Base-by-base conservation (phyloP, 495 filamentous ascomycete genomes). In the Penicillium angulare region DNA sequence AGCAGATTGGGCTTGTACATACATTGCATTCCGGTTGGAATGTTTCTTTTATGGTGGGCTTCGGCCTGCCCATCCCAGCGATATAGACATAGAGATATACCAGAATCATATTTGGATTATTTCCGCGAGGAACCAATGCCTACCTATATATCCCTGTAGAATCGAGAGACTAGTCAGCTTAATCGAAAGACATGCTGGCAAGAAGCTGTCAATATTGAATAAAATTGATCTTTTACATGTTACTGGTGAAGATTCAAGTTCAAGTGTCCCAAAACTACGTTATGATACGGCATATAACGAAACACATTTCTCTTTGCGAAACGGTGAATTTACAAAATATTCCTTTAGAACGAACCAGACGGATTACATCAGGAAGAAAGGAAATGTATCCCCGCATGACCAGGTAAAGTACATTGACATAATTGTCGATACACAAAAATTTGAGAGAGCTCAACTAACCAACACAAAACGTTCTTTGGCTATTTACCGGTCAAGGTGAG, bases 371-470 rank as follows among this genome's bases (percentile, higher is more conserved):
- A 55, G 50, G 47, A 59, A 48, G 52, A 58, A 55, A 60, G 56
- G 56, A 48, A 59, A 60, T 66, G 55, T 64, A 54, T 63, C 60
- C 63, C 61, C 64, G 64, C 59, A 60, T 57, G 57, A 64, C 60
- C 65, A 64, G 60, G 65, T 75, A 75, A 61, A 73, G 63, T 75
- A 75, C 69, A 74, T 64, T 55, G 55, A 51, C n/a, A n/a, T 58
- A 59, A 59, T 54, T 71, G 66, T 72, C 65, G 65, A 63, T 66
- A 70, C 61, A 74, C 60, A 62, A 61, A 54, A 48, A 49, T 62
- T 67, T 45, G 53, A 61, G 34, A 53, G 50, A n/a, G n/a, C n/a
- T 42, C 54, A 34, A 57, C 33, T 57, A 41, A 60, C 53, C 61
- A 62, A 65, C 50, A 32, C 43, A 56, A 50, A 53, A 31, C 31